Evolutionary conservation across 2,329 filamentous ascomycete species (phyloP).

Genomic region (Apiospora arundinis): DNA sequence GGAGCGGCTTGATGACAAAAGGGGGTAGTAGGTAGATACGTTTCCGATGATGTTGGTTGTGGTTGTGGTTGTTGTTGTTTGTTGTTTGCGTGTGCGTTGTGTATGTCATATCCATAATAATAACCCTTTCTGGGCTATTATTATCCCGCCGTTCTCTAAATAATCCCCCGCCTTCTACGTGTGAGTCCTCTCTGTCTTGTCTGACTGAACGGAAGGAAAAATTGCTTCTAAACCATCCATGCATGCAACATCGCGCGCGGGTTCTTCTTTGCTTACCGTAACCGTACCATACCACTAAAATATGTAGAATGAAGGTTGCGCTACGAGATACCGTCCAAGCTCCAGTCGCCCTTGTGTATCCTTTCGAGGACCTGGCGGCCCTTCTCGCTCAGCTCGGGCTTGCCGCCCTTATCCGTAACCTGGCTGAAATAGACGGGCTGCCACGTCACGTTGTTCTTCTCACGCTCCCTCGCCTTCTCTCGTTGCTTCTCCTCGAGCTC

Average conservation of each 20-base stretch:
- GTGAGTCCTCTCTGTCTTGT: not conserved
- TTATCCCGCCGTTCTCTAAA: not conserved
- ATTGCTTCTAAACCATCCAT: not conserved
- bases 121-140: not conserved
- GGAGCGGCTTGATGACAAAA: not conserved
- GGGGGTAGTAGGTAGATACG: not conserved
- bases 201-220: not conserved
- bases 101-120: not conserved
- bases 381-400: constrained; percentile 61
- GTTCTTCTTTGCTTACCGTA: not conserved
- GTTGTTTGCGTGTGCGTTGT: constrained; percentile 12
- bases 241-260: too few relatives aligned
- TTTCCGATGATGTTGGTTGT: not conserved
- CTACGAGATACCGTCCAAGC: constrained; percentile 51
- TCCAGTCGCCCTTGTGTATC: constrained; percentile 61
- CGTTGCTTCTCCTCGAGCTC: constrained; percentile 92
- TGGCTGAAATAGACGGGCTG: constrained; percentile 86
- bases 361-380: constrained; percentile 57
- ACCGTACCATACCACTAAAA: not conserved
- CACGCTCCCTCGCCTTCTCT: constrained; percentile 81
- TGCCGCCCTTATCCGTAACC: constrained; percentile 60
- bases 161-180: constrained; percentile 8
- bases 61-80: not conserved
- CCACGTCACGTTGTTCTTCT: constrained; percentile 73
- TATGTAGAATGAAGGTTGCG: not conserved